Evolutionary conservation across 441 rosid species (phyloP).

Genomic region (Populus tomentosa): DNA sequence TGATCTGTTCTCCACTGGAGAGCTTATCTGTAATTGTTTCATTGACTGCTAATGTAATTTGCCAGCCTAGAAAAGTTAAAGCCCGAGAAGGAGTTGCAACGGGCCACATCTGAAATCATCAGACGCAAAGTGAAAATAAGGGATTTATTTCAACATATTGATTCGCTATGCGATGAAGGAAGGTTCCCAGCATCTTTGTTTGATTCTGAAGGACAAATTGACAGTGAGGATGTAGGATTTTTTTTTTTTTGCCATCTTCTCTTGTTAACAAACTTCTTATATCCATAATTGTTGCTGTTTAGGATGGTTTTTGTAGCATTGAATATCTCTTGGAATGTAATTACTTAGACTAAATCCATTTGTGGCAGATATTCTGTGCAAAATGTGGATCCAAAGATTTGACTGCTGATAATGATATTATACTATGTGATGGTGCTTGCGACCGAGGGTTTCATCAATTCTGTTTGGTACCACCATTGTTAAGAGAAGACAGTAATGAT

Average conservation of each 20-base stretch:
- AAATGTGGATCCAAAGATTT: conserved; percentile 90
- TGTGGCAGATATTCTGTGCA: conserved; percentile 88
- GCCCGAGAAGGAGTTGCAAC: conserved; percentile 93
- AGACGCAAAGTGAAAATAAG: conserved; percentile 71
- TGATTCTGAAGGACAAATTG: conserved; percentile 89
- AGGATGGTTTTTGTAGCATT: conserved; percentile 2
- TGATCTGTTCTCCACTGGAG: neutral
- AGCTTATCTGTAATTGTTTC: conserved; percentile 15
- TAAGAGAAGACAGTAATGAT: conserved; percentile 81
- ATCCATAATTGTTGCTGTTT: neutral
- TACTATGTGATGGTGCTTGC: conserved; percentile 95
- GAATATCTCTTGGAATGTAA: conserved; percentile 13
- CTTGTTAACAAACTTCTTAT: neutral
- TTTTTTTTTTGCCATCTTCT: neutral
- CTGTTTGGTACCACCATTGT: conserved; percentile 84
- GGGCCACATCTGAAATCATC: conserved; percentile 79
- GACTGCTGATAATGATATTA: conserved; percentile 76
- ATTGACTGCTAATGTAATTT: conserved; percentile 9
- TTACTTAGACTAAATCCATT: conserved; percentile 27
- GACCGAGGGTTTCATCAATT: conserved; percentile 92
- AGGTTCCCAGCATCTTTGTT: conserved; percentile 72
- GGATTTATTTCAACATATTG: conserved; percentile 74
- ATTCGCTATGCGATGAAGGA: conserved; percentile 79
- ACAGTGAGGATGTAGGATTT: conserved; percentile 86
- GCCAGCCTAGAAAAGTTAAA: conserved; percentile 86